Evolutionary conservation across 2,329 filamentous ascomycete genomes (phyloP).

Genomic region (Botrytis pseudocinerea): DNA sequence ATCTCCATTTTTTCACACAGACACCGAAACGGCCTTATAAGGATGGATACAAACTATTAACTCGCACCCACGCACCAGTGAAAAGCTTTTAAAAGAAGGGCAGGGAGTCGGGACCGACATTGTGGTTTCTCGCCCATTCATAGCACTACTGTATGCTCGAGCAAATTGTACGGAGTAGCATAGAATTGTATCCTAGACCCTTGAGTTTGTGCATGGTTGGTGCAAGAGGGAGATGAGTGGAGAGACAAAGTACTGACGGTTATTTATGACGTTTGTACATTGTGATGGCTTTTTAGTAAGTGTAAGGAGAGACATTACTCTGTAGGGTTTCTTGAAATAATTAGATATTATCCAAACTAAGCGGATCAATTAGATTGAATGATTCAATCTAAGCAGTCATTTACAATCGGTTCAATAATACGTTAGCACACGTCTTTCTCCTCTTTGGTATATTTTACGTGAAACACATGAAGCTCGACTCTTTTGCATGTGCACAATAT

Average conservation of each 20-base stretch:
- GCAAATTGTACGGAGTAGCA: background rate
- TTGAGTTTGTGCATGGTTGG: background rate
- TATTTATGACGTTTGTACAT: background rate
- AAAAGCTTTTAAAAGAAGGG: background rate
- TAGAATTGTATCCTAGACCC: background rate
- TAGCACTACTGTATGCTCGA: conserved; percentile 16
- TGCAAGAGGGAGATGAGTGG: background rate
- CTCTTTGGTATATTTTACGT: background rate
- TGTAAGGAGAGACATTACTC: conserved; percentile 3
- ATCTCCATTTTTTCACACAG: conserved; percentile 7
- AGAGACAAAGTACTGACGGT: background rate
- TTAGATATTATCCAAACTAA: background rate
- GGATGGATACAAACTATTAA: background rate
- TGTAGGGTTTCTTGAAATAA: background rate
- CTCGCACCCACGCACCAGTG: background rate
- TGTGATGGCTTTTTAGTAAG: background rate
- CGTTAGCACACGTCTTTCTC: background rate
- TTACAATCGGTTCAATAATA: background rate
- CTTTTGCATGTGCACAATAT: background rate
- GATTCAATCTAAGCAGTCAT: background rate
- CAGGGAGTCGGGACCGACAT: background rate
- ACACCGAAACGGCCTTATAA: background rate
- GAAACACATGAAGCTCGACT: background rate
- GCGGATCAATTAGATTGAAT: background rate
- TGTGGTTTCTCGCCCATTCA: background rate